Percentiles rank a stretch among this genome's conserved stretches.
phyloP scores from a whole-genome alignment of 441 rosid species.

The Raphanus hybrid region DNA sequence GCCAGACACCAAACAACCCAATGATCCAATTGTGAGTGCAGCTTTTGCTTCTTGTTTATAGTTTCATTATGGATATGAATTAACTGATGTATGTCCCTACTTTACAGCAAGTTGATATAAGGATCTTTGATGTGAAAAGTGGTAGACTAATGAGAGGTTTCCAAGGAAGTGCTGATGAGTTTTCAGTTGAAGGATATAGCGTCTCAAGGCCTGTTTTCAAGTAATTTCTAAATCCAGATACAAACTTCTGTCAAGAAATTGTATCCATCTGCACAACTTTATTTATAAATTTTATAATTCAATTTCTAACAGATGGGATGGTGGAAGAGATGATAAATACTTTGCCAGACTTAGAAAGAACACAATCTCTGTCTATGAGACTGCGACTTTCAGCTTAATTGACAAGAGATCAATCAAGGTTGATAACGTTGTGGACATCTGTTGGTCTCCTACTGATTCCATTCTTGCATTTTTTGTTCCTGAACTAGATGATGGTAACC shows the following conservation, averaged over 20 bases:
- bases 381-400: constrained; percentile 76
- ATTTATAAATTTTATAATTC: neutral
- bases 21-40: constrained; percentile 79
- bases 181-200: constrained; percentile 67
- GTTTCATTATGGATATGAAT: neutral
- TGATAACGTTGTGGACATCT: constrained; percentile 68
- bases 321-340: constrained; percentile 83
- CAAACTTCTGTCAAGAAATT: neutral
- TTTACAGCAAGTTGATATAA: constrained; percentile 79
- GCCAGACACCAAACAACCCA: constrained; percentile 93
- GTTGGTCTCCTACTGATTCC: constrained; percentile 94
- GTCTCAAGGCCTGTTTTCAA: constrained; percentile 84
- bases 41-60: neutral
- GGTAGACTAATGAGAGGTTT: constrained; percentile 91
- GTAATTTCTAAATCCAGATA: constrained; percentile 41
- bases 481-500: constrained; percentile 96
- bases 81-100: constrained; percentile 28
- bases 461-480: constrained; percentile 85
- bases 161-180: constrained; percentile 92
- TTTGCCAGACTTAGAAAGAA: constrained; percentile 86
- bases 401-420: constrained; percentile 58
- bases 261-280: neutral
- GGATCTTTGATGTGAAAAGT: constrained; percentile 84
- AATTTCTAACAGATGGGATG: constrained; percentile 70
- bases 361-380: constrained; percentile 83